A percentile compares a stretch with the other conserved stretches of the same genome.
These are phyloP conservation scores for Pseudogymnoascus sp. DNA, from an alignment of 2,329 filamentous ascomycete species.

Conservation along the genomic window DNA sequence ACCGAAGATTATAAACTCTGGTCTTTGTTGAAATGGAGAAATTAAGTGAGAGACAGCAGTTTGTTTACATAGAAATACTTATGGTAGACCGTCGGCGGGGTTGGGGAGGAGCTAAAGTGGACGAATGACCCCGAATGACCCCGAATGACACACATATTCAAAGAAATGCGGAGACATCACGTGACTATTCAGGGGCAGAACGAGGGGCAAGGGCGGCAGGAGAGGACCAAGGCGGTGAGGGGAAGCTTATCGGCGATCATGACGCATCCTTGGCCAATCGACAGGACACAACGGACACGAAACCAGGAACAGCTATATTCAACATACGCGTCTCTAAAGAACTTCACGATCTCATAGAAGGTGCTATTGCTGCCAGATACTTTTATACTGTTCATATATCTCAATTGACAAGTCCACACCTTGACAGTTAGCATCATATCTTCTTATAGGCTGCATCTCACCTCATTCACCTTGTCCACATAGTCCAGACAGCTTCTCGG, in stretches of 20 bases:
- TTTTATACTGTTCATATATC: neutral
- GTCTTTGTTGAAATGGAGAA: neutral
- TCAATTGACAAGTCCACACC: neutral
- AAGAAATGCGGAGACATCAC: neutral
- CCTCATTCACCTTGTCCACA: neutral
- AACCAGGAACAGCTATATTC: constrained; percentile 1
- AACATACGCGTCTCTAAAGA: neutral
- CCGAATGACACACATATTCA: neutral
- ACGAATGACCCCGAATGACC: constrained; percentile 7
- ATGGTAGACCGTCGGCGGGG: neutral
- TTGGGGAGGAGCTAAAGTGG: neutral
- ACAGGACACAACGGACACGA: neutral
- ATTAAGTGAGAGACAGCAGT: neutral
- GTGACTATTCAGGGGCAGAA: neutral
- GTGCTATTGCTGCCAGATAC: neutral
- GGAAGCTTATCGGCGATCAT: constrained; percentile 3
- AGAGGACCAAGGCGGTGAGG: neutral
- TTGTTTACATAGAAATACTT: neutral
- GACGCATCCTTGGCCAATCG: constrained; percentile 1
- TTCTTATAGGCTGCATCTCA: neutral
- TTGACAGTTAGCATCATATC: neutral
- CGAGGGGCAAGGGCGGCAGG: neutral
- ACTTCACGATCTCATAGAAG: neutral
- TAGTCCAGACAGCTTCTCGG: neutral
- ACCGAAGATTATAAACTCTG: neutral